Base-by-base conservation (phyloP, 2,329 filamentous ascomycete species). In the Chaetomium olivaceum region DNA sequence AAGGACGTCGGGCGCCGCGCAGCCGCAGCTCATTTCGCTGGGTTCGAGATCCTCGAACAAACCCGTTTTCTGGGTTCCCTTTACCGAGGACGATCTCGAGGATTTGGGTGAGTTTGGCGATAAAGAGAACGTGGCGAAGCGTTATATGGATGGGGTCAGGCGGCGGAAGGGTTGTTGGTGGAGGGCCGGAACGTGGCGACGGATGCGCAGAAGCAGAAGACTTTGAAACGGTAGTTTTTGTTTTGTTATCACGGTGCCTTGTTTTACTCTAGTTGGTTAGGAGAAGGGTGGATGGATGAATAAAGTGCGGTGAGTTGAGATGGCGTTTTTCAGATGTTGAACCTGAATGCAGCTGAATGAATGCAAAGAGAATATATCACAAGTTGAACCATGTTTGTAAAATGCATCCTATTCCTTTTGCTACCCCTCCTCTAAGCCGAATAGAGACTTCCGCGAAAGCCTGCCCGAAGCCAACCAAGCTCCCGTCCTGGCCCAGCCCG, bases 31-130 rank as follows among this genome's bases (percentile, higher is more conserved):
- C 46, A 90, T 96, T 99, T 98, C 76, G 87, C 91, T 8, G 95
- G 95, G 0, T 99, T 93, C 75, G 92, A 97, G 77, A 86, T 96
- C 71, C 82, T 98, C 2, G 93, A 98, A 97, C 79, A 95, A 99
- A 80, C 95, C 95, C 0, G n/a, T n/a, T n/a, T 96, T 96, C 81
- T 99, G 95, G 95, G 93, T 96, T 56, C 95, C 95, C 1, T 93
- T 92, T 70, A 98, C 94, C 0, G 95, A 98, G 75, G 95, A 98
- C 76, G 92, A 99, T 74, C 79, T 99, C 60, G 95, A 99, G 82
- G 95, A 99, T 81, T 80, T 99, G 67, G 95, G 95, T 29, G 94
- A 98, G 82, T 81, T 94, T 76, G 95, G 92, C 4, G 95, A 99
- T 79, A 87, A 87, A 74, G 95, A 98, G 83, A 98, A 97, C 79